phyloP scores from a whole-genome alignment of 768 basidiomycete genomes.

The Tubosaeta sp. region DNA sequence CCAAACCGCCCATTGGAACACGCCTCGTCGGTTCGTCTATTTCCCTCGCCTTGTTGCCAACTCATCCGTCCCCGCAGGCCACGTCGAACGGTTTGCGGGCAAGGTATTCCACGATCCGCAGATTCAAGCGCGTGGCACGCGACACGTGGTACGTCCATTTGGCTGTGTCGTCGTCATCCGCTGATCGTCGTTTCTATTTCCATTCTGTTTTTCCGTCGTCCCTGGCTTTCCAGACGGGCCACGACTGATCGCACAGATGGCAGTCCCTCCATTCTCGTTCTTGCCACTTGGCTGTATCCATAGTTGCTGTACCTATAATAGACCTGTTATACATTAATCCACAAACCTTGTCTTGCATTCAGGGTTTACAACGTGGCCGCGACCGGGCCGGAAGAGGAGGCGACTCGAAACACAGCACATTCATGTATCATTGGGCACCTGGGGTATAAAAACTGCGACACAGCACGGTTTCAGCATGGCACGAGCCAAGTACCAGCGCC shows the following conservation, averaged over 20 bases:
- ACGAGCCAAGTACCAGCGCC: not conserved
- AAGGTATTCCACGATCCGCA: slow-evolving; percentile 15
- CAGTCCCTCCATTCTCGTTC: not conserved
- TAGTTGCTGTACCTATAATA: not conserved
- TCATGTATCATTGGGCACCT: not conserved
- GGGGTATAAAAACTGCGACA: not conserved
- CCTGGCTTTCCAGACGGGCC: not conserved
- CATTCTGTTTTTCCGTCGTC: not conserved
- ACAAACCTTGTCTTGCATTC: not conserved
- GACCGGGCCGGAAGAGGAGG: too few relatives aligned
- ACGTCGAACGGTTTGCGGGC: slow-evolving; percentile 17
- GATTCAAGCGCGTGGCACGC: slow-evolving; percentile 16
- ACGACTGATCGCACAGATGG: not conserved
- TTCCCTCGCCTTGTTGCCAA: not conserved
- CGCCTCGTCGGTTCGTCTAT: slow-evolving; percentile 8
- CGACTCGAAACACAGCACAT: not conserved
- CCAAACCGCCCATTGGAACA: not conserved
- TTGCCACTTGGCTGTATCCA: not conserved
- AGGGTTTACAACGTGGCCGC: too few relatives aligned
- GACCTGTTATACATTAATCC: not conserved
- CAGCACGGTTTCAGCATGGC: not conserved
- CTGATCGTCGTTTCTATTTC: not conserved
- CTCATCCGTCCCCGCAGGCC: not conserved
- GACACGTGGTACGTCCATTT: slow-evolving; percentile 11
- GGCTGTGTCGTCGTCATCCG: not conserved